Conservation (phyloP, 768 basidiomycete genomes). For the Podaxis mareebaensis region DNA sequence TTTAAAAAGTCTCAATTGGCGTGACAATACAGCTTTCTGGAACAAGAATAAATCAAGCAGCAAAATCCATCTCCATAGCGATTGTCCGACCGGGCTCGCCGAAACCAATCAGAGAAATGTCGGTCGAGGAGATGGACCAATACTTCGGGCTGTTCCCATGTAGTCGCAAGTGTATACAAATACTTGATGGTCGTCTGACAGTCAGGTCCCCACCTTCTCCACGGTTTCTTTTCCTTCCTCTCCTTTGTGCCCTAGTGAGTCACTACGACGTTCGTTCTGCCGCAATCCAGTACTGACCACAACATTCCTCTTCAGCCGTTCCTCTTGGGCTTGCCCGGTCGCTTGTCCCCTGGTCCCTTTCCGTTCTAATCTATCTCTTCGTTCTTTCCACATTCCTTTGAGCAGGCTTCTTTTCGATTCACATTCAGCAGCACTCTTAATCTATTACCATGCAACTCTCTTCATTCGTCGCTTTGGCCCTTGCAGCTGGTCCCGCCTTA, state of each 20-base stretch:
- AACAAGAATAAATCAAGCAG: background rate
- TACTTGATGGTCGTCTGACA: constrained; percentile 32
- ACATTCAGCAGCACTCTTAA: constrained; percentile 34
- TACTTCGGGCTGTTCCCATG: constrained; percentile 27
- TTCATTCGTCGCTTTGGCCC: constrained; percentile 37
- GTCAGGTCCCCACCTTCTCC: constrained; percentile 26
- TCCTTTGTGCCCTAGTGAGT: constrained; percentile 40
- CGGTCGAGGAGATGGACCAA: constrained; percentile 18
- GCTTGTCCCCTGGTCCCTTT: constrained; percentile 49
- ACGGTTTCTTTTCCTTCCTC: constrained; percentile 28
- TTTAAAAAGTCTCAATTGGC: background rate
- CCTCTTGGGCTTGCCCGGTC: constrained; percentile 71
- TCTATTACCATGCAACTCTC: constrained; percentile 48
- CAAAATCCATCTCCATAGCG: constrained; percentile 12
- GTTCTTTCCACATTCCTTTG: constrained; percentile 36
- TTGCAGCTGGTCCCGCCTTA: constrained; percentile 44
- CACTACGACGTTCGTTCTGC: background rate
- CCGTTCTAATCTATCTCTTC: constrained; percentile 25
- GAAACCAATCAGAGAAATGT: constrained; percentile 10
- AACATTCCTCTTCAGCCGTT: constrained; percentile 19
- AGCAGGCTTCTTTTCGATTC: constrained; percentile 42
- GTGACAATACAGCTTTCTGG: background rate
- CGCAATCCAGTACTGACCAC: constrained; percentile 13
- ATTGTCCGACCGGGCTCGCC: constrained; percentile 11
- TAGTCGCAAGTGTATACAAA: constrained; percentile 31